Evolutionary conservation across 2,329 filamentous ascomycete genomes (phyloP).

Genomic region (Colletotrichum zoysiae): DNA sequence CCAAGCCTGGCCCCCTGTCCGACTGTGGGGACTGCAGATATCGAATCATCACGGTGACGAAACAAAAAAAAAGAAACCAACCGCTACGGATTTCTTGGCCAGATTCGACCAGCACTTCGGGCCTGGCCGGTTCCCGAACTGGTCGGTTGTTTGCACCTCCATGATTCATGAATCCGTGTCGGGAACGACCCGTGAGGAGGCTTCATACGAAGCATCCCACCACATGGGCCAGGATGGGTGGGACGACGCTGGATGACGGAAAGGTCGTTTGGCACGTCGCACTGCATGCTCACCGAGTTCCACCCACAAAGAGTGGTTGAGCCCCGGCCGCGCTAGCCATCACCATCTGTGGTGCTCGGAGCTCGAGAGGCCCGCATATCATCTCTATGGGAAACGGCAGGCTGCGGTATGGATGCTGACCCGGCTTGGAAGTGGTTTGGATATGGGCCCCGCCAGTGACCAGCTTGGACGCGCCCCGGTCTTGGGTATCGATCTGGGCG

Average conservation of each 20-base stretch:
- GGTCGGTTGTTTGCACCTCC: background rate
- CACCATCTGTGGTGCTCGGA: background rate
- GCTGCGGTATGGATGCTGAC: no score
- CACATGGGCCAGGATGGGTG: background rate
- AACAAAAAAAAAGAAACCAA: background rate
- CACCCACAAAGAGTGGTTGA: background rate
- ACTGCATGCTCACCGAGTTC: background rate
- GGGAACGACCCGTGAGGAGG: background rate
- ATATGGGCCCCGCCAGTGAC: background rate
- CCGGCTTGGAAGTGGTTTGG: no score
- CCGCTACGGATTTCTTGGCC: background rate
- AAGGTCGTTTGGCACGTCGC: conserved; percentile 17
- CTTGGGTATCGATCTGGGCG: background rate
- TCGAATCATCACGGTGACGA: conserved; percentile 26
- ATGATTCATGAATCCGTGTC: background rate
- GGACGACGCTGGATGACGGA: background rate
- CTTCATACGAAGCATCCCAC: background rate
- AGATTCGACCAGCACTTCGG: background rate
- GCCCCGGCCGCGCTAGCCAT: background rate
- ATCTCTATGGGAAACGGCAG: no score
- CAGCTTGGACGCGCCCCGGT: background rate
- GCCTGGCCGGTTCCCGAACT: background rate
- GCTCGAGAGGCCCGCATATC: background rate
- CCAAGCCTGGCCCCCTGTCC: background rate
- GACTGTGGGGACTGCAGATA: background rate